phyloP scores from a whole-genome alignment of 768 basidiomycete species.

The Leucocoprinus sp. region DNA sequence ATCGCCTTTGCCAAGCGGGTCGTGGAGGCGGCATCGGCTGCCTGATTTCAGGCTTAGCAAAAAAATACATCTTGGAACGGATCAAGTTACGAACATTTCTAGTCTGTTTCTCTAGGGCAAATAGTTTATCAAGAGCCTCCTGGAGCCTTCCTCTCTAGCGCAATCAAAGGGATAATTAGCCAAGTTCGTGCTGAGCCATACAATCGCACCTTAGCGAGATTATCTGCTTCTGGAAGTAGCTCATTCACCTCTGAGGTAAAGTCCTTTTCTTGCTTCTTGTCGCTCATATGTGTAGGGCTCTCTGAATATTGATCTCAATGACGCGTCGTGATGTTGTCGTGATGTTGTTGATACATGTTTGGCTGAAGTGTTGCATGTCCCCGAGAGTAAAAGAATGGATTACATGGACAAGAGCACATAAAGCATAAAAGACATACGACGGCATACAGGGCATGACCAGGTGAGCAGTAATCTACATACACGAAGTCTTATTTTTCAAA shows the following conservation, averaged over 20 bases:
- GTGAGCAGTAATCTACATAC: conserved; percentile 9
- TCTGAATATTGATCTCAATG: conserved; percentile 35
- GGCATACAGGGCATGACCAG: conserved; percentile 25
- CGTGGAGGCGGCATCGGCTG: conserved; percentile 90
- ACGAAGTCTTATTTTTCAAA: conserved; percentile 17
- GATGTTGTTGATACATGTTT: conserved; percentile 40
- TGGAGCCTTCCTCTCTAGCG: conserved; percentile 71
- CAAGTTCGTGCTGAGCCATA: neutral
- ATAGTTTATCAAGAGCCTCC: conserved; percentile 84
- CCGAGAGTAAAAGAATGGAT: conserved; percentile 18
- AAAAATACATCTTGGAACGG: neutral
- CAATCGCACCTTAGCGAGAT: conserved; percentile 59
- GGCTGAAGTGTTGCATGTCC: conserved; percentile 3
- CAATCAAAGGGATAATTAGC: conserved; percentile 13
- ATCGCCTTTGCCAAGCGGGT: conserved; percentile 74
- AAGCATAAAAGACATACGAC: conserved; percentile 21
- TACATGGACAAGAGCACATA: conserved; percentile 17
- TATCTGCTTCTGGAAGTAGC: conserved; percentile 59
- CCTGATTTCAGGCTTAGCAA: conserved; percentile 36
- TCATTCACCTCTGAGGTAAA: conserved; percentile 77
- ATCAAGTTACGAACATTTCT: conserved; percentile 62
- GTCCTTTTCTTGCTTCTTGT: conserved; percentile 84
- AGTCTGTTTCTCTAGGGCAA: conserved; percentile 89
- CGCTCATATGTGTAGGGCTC: conserved; percentile 51
- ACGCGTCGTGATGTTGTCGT: conserved; percentile 65